These are phyloP conservation scores for Lunasporangiospora selenospora DNA, from an alignment of 192 early-diverging fungal species.

Conservation along the genomic window DNA sequence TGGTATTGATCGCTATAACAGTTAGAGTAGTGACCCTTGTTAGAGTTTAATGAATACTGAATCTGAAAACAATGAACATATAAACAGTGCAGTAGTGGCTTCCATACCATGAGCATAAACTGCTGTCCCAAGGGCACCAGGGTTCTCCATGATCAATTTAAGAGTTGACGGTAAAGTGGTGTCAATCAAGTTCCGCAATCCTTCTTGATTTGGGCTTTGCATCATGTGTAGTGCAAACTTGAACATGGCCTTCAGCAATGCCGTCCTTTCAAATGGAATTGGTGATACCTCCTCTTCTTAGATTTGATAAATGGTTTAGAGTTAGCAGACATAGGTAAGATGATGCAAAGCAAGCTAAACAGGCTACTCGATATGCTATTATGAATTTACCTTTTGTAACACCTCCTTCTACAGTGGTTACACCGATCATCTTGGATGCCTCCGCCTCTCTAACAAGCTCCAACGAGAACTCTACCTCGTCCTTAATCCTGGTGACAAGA, in stretches of 20 bases:
- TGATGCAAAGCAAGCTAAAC: background rate
- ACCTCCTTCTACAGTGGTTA: conserved; percentile 16
- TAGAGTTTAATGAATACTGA: conserved; percentile 61
- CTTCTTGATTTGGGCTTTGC: conserved; percentile 90
- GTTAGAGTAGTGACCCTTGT: conserved; percentile 62
- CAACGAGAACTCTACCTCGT: conserved; percentile 62
- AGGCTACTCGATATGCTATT: background rate
- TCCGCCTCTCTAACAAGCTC: conserved; percentile 28
- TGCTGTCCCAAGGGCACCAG: conserved; percentile 80
- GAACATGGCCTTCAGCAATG: conserved; percentile 85
- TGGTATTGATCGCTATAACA: conserved; percentile 85
- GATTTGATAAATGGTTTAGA: conserved; percentile 33
- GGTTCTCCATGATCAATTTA: conserved; percentile 72
- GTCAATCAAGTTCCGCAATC: conserved; percentile 95
- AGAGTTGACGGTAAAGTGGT: conserved; percentile 81
- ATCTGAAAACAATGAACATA: conserved; percentile 61
- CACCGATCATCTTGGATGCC: conserved; percentile 51
- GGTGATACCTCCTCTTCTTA: conserved; percentile 42
- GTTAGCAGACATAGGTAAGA: conserved; percentile 1
- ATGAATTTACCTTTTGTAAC: conserved; percentile 2
- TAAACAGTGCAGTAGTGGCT: no score
- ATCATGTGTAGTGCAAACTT: conserved; percentile 94
- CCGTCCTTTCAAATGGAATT: conserved; percentile 75
- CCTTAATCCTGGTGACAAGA: conserved; percentile 83
- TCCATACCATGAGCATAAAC: conserved; percentile 81